Base-by-base conservation (phyloP, 768 basidiomycete species). In the Tricholoma hemisulphureum region DNA sequence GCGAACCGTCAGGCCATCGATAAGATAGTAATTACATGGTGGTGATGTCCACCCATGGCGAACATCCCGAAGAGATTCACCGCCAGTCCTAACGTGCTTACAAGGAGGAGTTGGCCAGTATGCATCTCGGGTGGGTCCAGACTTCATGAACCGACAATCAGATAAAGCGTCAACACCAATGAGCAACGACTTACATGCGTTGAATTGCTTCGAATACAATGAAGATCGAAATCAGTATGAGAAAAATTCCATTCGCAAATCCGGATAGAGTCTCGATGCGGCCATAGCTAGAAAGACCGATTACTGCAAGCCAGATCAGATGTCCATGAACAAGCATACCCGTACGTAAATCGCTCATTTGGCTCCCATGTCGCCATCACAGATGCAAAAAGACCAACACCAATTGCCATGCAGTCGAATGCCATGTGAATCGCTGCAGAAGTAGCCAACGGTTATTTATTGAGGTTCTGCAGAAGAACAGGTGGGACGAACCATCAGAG, bases 61-160 rank as follows among this genome's bases (percentile, higher is more conserved):
- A 95, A 92, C 94, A 99, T 97, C 34, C 97, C 97, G 64, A 98
- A 98, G 18, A 99, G 74, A 70, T 99, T 99, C 48, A 99, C 94
- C 1, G 80, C 93, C 9, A 99, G 77, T 7, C 97, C 97, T 24
- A 98, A 71, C 4, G 87, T 83, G 60, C 93, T 96, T 52, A 99
- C 90, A 1, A 97, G 78, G 37, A 99, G 73, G 0, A 99, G 80
- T 67, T 98, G 96, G 60, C 83, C 90, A 2, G 95, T 97, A 64
- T 93, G 95, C 94, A 99, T 99, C 66, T 98, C 95, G 1, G 97
- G 97, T 20, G 97, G 95, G 61, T 96, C 89, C 64, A 96, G 67
- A 37, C 93, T 95, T 39, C 18, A 34, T 39, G 29, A 32, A 39
- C 23, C 2, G 32, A 29, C 9, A 24, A 53, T 56, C 32, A 46